Base-by-base conservation (phyloP, 2,329 filamentous ascomycete genomes). In the Curvularia hawaiiensis region DNA sequence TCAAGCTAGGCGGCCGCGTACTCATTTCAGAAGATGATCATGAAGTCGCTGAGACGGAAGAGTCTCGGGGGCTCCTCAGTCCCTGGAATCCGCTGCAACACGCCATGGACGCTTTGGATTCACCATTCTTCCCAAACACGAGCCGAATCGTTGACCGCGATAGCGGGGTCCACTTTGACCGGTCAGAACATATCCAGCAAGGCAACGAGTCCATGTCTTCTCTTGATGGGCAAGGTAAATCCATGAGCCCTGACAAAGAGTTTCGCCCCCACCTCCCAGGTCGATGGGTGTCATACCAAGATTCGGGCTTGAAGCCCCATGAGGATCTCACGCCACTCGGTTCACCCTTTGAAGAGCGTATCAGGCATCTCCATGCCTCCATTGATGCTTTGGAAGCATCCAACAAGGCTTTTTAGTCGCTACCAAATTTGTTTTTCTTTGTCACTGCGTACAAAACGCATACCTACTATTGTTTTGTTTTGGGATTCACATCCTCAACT, bases 1-100 rank as follows among this genome's bases (percentile, higher is more conserved):
- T 96, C 33, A 85, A 90, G 67, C 79, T 97, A 3, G 92, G 92
- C 12, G 92, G 92, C 0, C 85, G 92, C 22, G 90, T 97, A 1
- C 81, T 97, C 3, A 82, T 84, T 3, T 82, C 84, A 0, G 90
- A 94, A 61, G 90, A 93, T 47, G 77, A 87, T 5, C 56, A 66
- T 16, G 70, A 73, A 9, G 62, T 50, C 49, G 45, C 43, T 7
- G 48, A 54, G 12, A 52, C 62, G 11, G 60, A 64, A 22, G 68
- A 65, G 33, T 70, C 66, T 1, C 69, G 63, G 51, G 67, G 71
- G 26, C 65, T 77, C 4, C 64, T 77, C 24, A 77, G 75, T 39
- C 70, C 74, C 2, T 77, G 75, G 75, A 76, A 71, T 22, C 71
- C 69, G 18, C 59, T 72, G 1, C 68, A 71, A 20, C 63, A 63